Base-by-base conservation (phyloP, 495 filamentous ascomycete species). In the Usnea hakonensis region DNA sequence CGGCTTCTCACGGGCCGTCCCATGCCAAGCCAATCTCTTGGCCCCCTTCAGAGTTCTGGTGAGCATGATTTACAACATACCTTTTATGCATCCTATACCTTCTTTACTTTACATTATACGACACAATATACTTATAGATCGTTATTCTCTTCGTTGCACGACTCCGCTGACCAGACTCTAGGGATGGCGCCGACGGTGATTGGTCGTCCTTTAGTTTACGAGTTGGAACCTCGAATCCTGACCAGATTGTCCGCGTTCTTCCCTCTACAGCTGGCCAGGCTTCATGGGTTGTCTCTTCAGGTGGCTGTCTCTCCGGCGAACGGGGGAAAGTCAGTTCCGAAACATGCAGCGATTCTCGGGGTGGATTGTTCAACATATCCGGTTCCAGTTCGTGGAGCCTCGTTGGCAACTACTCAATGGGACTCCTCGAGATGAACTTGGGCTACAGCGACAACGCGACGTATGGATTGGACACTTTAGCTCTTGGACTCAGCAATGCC, bases 141-240 rank as follows among this genome's bases (percentile, higher is more conserved):
- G n/a, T 36, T 36, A 5, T 36, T 5, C 35, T 36, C 6, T 36
- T 36, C 35, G 11, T 36, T 36, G 6, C 11, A 36, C 35, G 5
- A 36, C 7, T 30, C 37, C 26, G 19, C 14, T 56, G 21, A 55
- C 14, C 23, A 4, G 30, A 38, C 30, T 23, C 26, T 14, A 82
- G 77, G 73, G 79, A 80, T 43, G 81, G 80, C 10, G 74, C 76
- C 66, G 80, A 82, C 67, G 81, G 80, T 19, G 59, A 65, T 6
- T 83, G 80, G 81, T 78, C 75, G 35, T 75, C 78, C 2, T 81
- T 83, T 64, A 66, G 65, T 43, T 57, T 85, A 19, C 69, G 72
- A 5, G 71, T 83, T 16, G 82, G 82, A 35, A 74, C 66, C 1
- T 36, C 35, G 35, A 36, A 11, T 36, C 80, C 80, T 13, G 67